These are phyloP conservation scores for Aspergillus unguis DNA, from an alignment of 2,329 filamentous ascomycete genomes.

Conservation along the genomic window DNA sequence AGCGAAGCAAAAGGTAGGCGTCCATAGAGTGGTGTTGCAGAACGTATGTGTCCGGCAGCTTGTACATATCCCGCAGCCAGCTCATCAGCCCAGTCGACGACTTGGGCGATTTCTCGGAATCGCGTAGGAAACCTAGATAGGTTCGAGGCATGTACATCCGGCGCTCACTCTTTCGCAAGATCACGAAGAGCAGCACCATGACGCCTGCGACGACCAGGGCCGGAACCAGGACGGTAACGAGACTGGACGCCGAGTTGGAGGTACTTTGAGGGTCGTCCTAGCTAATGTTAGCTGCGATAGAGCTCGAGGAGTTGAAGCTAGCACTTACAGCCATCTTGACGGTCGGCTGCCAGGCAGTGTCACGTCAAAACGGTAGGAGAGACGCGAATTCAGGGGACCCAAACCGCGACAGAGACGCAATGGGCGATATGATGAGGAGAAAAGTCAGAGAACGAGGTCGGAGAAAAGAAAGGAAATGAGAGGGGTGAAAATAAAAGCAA, in stretches of 20 bases:
- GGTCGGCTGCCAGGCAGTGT: not conserved
- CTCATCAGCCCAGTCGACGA: constrained; percentile 62
- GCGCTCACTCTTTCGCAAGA: constrained; percentile 48
- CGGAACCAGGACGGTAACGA: constrained; percentile 50
- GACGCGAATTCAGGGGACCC: not conserved
- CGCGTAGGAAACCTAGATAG: constrained; percentile 52
- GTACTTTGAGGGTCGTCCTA: constrained; percentile 10
- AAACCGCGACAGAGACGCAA: not conserved
- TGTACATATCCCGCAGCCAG: constrained; percentile 67
- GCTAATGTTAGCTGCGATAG: not conserved
- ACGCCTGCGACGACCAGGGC: constrained; percentile 44
- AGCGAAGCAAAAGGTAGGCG: constrained; percentile 85
- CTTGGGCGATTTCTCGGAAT: constrained; percentile 55
- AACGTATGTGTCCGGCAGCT: constrained; percentile 69
- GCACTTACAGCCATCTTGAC: constrained; percentile 22
- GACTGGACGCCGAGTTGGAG: constrained; percentile 42
- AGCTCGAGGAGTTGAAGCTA: not conserved
- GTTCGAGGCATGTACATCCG: constrained; percentile 56
- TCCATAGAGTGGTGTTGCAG: constrained; percentile 91
- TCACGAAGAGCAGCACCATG: constrained; percentile 50
- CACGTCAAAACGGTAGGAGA: not conserved
- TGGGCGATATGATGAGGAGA: not conserved
- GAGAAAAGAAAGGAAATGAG: not conserved
- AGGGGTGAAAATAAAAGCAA: not conserved
- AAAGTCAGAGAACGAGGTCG: not conserved